Evolutionary conservation across 176 grass and related monocot species (phyloP), one percentile per base, ranked within the genome.

Genomic region (maize (Zea mays)): DNA sequence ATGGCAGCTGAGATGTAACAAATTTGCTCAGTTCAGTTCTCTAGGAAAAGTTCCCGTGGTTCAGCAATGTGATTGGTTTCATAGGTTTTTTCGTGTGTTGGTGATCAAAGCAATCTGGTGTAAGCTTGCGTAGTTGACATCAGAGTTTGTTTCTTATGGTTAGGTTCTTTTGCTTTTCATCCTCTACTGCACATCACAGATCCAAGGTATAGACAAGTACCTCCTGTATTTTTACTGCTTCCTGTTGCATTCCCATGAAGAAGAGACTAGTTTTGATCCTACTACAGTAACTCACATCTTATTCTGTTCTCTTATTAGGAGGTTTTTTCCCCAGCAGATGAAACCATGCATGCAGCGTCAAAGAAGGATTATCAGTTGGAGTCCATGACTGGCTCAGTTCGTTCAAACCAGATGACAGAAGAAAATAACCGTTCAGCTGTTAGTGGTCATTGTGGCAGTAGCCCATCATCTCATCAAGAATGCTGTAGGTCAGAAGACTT

Each of bases 401-500:
- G 67, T 67, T 44, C 57, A 62, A 62, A 79, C 52, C 14, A 62
- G 36, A 88, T 71, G 76, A 38, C 47, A 10, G 83, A 84, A 48
- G 72, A 79, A 65, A 78, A 88, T 76, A 78, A 67, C 8, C 45
- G 3, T 46, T 90, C 85, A 81, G 73, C 81, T 81, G 80, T 75
- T 20, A 76, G 68, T 17, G 58, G 45, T 42, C 78, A 81, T 70
- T 80, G 62, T 69, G 74, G 77, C 40, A 67, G 59, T 47, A 77
- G 76, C 16, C 21, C 67, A 86, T 84, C 15, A 43, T 84, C 85
- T 75, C 82, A 86, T 36, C 82, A 93, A 78, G 85, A 83, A 79
- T 88, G 79, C 72, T 88, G 86, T 70, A 92, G 81, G 62, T 88
- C 80, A 47, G 74, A 86, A 27, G 79, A 88, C 43, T 80, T 85